Base-by-base conservation (phyloP, 495 filamentous ascomycete species). In the Tuber borchii region DNA sequence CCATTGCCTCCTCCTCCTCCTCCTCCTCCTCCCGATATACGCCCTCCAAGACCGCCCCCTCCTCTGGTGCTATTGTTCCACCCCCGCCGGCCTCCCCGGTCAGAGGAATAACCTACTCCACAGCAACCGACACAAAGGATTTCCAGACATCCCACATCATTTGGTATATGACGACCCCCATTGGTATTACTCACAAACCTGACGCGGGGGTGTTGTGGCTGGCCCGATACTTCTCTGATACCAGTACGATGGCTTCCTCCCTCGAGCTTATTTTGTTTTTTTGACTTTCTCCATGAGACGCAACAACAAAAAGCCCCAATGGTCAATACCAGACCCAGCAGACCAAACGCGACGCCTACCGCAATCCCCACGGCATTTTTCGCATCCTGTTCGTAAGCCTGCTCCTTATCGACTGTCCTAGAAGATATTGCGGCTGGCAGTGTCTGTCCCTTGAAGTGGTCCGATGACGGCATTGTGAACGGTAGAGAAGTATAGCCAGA, bases 291-390 rank as follows among this genome's bases (percentile, higher is more conserved):
- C 19, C 45, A 65, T n/a, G 45, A 68, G 20, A 56, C 14, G 19
- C 48, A n/a, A 31, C 70, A 76, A 44, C 69, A 79, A n/a, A 75
- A 22, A 20, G 56, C 26, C 16, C 31, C 61, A 9, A 79, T 8
- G 39, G 69, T 1, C 2, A 76, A 9, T n/a, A 72, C 31, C 7
- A 71, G 73, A 8, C 26, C 39, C 8, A 56, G 34, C 26, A 79
- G 43, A 16, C 78, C 73, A n/a, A 79, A 75, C 2, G 73, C 22
- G 22, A 79, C 7, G 40, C 78, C 73, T 17, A 79, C 45, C 26
- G 46, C 39, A 43, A 79, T 73, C 34, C 45, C 20, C n/a, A 79
- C 48, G 40, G 76, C 70, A 70, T 71, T 70, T 7, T 70, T 76
- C 39, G 76, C 43, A 46, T 73, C 76, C 43, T 40, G 20, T 22